phyloP scores from a whole-genome alignment of 306 rosid species.

The Castanopsis chinensis region DNA sequence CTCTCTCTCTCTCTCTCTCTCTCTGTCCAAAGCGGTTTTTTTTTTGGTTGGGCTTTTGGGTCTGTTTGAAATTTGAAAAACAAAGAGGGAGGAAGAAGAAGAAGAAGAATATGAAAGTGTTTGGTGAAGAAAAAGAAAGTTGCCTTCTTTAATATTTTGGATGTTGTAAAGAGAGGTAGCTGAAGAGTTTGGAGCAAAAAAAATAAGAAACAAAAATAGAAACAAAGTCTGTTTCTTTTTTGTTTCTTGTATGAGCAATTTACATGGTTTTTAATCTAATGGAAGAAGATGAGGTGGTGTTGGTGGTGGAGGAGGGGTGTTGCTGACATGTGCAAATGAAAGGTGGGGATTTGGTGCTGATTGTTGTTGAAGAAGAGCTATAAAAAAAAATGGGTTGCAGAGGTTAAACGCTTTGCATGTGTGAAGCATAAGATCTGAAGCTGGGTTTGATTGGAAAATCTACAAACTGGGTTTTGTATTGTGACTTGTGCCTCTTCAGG shows the following conservation, averaged over 20 bases:
- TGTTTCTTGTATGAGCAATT: neutral
- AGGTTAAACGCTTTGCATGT: constrained; percentile 18
- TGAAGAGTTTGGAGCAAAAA: neutral
- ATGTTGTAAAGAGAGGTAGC: neutral
- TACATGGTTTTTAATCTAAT: constrained; percentile 35
- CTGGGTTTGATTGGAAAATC: constrained; percentile 42
- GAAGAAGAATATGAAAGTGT: constrained; percentile 2
- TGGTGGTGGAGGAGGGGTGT: constrained; percentile 18
- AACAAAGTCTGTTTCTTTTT: neutral
- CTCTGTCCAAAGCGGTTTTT: constrained; percentile 18
- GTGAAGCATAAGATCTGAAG: constrained; percentile 57
- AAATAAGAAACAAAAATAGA: neutral
- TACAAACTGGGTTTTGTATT: constrained; percentile 23
- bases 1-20: constrained; percentile 1
- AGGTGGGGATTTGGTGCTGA: neutral
- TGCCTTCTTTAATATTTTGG: neutral
- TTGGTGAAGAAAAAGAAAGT: neutral
- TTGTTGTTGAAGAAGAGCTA: neutral
- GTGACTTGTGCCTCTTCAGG: constrained; percentile 45
- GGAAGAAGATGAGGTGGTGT: constrained; percentile 21
- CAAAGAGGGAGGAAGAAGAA: neutral
- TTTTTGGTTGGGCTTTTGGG: neutral
- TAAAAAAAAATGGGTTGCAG: constrained; percentile 26
- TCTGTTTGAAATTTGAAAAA: neutral
- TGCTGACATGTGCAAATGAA: constrained; percentile 27